phyloP scores from a whole-genome alignment of 768 basidiomycete species.

The Suillus ampliporus region DNA sequence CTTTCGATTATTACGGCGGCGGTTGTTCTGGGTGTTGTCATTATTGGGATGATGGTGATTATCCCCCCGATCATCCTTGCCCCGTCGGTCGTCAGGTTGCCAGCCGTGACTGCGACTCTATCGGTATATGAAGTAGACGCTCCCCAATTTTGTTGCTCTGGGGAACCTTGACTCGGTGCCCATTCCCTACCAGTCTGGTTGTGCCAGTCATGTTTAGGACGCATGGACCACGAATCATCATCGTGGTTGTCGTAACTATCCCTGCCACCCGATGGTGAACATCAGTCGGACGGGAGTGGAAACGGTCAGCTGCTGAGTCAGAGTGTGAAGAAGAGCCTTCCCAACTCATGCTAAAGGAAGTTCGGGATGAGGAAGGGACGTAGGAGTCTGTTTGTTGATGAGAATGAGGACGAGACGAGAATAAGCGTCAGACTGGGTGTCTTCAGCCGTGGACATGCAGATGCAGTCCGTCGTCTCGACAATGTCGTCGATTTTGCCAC shows the following conservation, averaged over 20 bases:
- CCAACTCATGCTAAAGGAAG: constrained; percentile 52
- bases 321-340: constrained; percentile 57
- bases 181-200: constrained; percentile 52
- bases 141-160: constrained; percentile 50
- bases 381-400: constrained; percentile 50
- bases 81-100: constrained; percentile 47
- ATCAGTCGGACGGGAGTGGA: constrained; percentile 47
- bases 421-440: constrained; percentile 57
- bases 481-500: constrained; percentile 54
- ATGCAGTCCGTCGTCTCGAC: constrained; percentile 51
- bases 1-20: constrained; percentile 27
- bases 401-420: constrained; percentile 53
- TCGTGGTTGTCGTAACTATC: constrained; percentile 53
- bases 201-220: constrained; percentile 46
- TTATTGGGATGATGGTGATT: constrained; percentile 18
- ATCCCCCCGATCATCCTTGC: constrained; percentile 44
- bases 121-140: constrained; percentile 49
- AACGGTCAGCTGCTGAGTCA: constrained; percentile 49
- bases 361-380: constrained; percentile 49
- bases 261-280: constrained; percentile 57
- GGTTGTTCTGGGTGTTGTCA: constrained; percentile 42
- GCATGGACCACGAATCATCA: constrained; percentile 51
- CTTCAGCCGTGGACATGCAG: constrained; percentile 53
- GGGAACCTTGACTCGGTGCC: constrained; percentile 46
- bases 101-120: constrained; percentile 49